A percentile compares a stretch with the other conserved stretches of the same genome.
These are phyloP conservation scores for Colletotrichum horii DNA, from an alignment of 2,329 filamentous ascomycete species.

Conservation along the genomic window DNA sequence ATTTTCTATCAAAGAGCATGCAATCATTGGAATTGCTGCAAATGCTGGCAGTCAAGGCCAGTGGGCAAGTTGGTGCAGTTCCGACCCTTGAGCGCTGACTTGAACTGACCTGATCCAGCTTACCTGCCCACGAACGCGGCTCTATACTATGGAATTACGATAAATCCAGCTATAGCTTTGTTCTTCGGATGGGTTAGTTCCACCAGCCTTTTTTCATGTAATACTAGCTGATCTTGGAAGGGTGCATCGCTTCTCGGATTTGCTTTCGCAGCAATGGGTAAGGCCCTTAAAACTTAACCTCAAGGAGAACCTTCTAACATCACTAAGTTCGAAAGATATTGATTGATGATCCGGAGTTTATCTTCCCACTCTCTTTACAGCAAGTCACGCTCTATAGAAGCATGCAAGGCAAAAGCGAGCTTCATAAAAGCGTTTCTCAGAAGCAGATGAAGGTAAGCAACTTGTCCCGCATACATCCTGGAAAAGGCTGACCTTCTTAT, in stretches of 20 bases:
- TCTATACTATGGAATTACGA: constrained; percentile 58
- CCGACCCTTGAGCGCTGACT: rapidly evolving
- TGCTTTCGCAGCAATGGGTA: constrained; percentile 59
- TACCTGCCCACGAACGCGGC: constrained; percentile 47
- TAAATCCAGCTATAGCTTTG: constrained; percentile 58
- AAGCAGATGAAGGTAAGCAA: constrained; percentile 5
- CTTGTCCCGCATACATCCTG: too few species aligned
- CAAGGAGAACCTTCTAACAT: background rate
- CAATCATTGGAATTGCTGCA: constrained; percentile 59
- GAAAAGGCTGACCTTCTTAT: constrained; percentile 29
- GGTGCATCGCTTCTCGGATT: constrained; percentile 13
- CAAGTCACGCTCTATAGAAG: constrained; percentile 17
- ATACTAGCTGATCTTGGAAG: background rate
- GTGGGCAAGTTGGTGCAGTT: constrained; percentile 3
- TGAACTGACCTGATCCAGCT: background rate
- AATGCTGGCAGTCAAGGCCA: constrained; percentile 27
- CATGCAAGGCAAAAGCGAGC: constrained; percentile 15
- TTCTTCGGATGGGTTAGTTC: constrained; percentile 66
- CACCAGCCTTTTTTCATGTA: constrained; percentile 50
- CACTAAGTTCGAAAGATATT: constrained; percentile 49
- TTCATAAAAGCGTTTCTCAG: background rate
- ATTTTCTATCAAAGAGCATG: constrained; percentile 63
- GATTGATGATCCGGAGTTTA: constrained; percentile 61
- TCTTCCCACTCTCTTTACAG: constrained; percentile 9
- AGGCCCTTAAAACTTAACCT: background rate